Evolutionary conservation across 352 stramenopile genomes (phyloP).

Genomic region (Saprolegnia parasitica): DNA sequence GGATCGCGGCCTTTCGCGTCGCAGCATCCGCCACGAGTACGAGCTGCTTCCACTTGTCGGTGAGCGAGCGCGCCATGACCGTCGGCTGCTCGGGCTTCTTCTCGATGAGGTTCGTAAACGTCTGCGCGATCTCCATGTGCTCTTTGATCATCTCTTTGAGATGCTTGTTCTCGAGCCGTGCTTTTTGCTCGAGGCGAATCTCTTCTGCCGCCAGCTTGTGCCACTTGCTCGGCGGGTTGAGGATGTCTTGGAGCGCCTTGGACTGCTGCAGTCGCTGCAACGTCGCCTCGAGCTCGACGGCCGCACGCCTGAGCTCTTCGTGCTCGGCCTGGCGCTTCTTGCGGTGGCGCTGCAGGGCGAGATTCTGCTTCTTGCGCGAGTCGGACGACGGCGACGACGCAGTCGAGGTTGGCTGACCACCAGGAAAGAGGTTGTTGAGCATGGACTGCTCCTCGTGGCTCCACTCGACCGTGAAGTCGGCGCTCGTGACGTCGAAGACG

Average conservation of each 20-base stretch:
- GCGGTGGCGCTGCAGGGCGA: neutral
- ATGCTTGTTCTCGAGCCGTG: neutral
- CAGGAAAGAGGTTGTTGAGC: neutral
- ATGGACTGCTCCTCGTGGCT: neutral
- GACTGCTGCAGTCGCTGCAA: neutral
- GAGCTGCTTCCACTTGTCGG: neutral
- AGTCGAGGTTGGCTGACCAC: neutral
- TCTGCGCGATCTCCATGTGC: conserved; percentile 1
- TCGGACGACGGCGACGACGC: neutral
- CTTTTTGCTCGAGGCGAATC: neutral
- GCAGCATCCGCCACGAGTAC: neutral
- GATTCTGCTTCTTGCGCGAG: neutral
- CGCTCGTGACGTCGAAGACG: neutral
- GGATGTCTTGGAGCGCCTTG: neutral
- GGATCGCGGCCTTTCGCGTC: neutral
- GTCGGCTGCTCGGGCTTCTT: neutral
- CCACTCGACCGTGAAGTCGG: neutral
- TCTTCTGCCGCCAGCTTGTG: neutral
- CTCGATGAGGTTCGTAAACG: neutral
- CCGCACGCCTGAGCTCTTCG: neutral
- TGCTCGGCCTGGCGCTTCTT: neutral
- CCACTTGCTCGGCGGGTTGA: neutral
- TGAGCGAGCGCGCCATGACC: neutral
- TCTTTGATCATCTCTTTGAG: neutral
- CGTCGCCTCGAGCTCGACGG: neutral